phyloP scores from a whole-genome alignment of 2,329 filamentous ascomycete genomes.

The Aureobasidium leucospermi region DNA sequence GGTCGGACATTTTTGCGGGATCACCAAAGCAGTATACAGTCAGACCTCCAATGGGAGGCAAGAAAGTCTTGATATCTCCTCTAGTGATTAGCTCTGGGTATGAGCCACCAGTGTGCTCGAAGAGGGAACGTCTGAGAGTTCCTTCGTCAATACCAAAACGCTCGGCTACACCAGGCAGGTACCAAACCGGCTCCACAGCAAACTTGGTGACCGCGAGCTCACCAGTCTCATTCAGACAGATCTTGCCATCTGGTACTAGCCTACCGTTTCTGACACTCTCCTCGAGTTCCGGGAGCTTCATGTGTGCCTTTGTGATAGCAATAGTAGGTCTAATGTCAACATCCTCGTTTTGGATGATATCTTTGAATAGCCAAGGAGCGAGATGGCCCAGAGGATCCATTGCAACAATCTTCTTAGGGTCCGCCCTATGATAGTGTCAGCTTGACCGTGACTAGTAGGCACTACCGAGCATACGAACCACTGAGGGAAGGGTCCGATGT shows the following conservation, averaged over 20 bases:
- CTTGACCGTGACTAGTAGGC: not conserved
- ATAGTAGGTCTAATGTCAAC: conserved; percentile 86
- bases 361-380: conserved; percentile 73
- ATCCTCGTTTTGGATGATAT: conserved; percentile 68
- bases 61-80: conserved; percentile 87
- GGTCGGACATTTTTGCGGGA: conserved; percentile 86
- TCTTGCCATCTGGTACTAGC: conserved; percentile 74
- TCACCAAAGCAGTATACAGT: conserved; percentile 98
- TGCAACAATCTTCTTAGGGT: conserved; percentile 88
- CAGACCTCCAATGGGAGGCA: conserved; percentile 89
- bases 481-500: conserved; percentile 79
- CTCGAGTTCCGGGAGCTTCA: conserved; percentile 93
- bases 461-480: not conserved
- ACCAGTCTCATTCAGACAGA: conserved; percentile 76
- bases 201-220: conserved; percentile 94
- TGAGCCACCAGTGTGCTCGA: conserved; percentile 91
- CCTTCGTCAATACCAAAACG: conserved; percentile 94
- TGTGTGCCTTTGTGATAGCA: conserved; percentile 84
- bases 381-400: conserved; percentile 95
- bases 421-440: conserved; percentile 34
- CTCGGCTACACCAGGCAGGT: conserved; percentile 61
- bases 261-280: conserved; percentile 76
- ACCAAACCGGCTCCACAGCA: conserved; percentile 80
- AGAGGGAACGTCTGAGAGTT: conserved; percentile 74
- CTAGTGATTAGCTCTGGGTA: conserved; percentile 96